These are phyloP conservation scores for Oidiodendron maius DNA, from an alignment of 495 filamentous ascomycete genomes.

Conservation along the genomic window DNA sequence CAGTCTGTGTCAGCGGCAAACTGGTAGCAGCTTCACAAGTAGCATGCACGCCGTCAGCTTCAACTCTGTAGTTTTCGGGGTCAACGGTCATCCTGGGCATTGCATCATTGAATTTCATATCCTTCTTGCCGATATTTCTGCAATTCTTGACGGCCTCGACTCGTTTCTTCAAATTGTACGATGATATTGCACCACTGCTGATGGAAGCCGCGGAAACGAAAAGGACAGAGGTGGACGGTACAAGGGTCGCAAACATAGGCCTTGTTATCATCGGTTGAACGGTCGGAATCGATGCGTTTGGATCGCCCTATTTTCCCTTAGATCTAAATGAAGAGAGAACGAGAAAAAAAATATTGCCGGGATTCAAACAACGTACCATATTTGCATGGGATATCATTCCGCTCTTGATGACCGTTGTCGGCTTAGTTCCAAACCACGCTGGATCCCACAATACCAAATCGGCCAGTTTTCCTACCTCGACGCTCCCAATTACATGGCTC, in stretches of 20 bases:
- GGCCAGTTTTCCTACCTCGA: slow-evolving; percentile 88
- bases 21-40: slow-evolving; percentile 64
- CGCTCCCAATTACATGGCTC: slow-evolving; percentile 78
- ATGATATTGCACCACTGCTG: slow-evolving; percentile 53
- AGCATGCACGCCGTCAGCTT: slow-evolving; percentile 77
- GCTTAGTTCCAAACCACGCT: slow-evolving; percentile 84
- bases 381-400: slow-evolving; percentile 81
- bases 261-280: slow-evolving; percentile 83
- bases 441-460: slow-evolving; percentile 90
- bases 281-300: slow-evolving; percentile 88
- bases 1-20: slow-evolving; percentile 77
- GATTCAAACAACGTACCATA: no score
- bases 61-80: slow-evolving; percentile 83
- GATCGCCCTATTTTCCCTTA: slow-evolving; percentile 63
- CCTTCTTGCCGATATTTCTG: slow-evolving; percentile 72
- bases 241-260: slow-evolving; percentile 77
- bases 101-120: slow-evolving; percentile 90
- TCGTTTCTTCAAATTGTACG: slow-evolving; percentile 73
- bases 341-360: slow-evolving; percentile 16
- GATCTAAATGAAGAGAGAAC: background rate
- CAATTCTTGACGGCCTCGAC: slow-evolving; percentile 79
- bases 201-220: slow-evolving; percentile 78
- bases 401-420: slow-evolving; percentile 76
- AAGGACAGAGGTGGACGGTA: slow-evolving; percentile 68
- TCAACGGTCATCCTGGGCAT: slow-evolving; percentile 94